Evolutionary conservation across 345 rosid genomes (phyloP).

Genomic region (Euphorbia pulcherrima): DNA sequence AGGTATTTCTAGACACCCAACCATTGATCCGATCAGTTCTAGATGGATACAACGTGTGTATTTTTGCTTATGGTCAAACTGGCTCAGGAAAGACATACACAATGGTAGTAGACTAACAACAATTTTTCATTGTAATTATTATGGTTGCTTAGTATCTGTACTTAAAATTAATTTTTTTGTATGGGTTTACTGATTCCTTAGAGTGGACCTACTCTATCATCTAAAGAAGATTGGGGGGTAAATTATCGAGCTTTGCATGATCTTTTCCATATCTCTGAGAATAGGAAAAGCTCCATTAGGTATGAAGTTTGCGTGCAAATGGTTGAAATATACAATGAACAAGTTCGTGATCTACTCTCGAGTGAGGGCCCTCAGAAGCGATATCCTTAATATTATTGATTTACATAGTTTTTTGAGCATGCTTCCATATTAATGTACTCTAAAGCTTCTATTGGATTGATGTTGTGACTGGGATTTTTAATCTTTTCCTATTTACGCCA

Average conservation of each 20-base stretch:
- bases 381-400: slow-evolving; percentile 62
- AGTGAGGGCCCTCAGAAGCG: slow-evolving; percentile 59
- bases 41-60: slow-evolving; percentile 92
- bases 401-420: slow-evolving; percentile 1
- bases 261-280: slow-evolving; percentile 79
- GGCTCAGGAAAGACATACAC: slow-evolving; percentile 99
- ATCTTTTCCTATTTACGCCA: neutral
- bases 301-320: slow-evolving; percentile 97
- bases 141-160: slow-evolving; percentile 11
- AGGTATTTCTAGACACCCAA: slow-evolving; percentile 81
- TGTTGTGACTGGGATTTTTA: neutral
- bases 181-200: slow-evolving; percentile 18
- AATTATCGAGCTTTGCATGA: slow-evolving; percentile 89
- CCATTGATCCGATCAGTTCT: slow-evolving; percentile 92
- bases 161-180: slow-evolving; percentile 10
- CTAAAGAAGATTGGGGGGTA: slow-evolving; percentile 94
- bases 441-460: neutral
- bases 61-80: slow-evolving; percentile 99
- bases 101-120: slow-evolving; percentile 49
- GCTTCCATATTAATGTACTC: slow-evolving; percentile 6
- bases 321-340: slow-evolving; percentile 98
- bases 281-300: slow-evolving; percentile 52
- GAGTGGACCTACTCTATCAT: slow-evolving; percentile 82
- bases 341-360: slow-evolving; percentile 91
- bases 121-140: slow-evolving; percentile 8